Evolutionary conservation across 441 rosid genomes (phyloP), one percentile per base, ranked within the genome.

Genomic region (Theobroma grandiflorum): DNA sequence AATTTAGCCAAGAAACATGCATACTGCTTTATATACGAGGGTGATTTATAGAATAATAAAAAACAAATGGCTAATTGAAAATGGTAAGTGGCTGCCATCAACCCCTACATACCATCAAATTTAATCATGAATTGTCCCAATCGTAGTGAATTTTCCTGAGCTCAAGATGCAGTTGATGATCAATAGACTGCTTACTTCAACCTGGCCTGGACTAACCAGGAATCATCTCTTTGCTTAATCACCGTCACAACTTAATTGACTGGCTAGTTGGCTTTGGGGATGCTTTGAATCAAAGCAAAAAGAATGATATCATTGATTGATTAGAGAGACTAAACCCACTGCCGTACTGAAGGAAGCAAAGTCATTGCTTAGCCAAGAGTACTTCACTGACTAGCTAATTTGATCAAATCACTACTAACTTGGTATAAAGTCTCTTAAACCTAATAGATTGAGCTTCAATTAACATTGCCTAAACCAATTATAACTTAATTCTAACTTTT

Each of bases 251-350:
- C 80, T 49, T 77, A 78, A 76, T 79, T 78, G 33, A 75, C 58
- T 45, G 59, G 12, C 43, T 74, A 68, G 18, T 67, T 43, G 58
- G 22, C 61, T 61, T 75, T 45, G 58, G 20, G 37, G 74, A 73
- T 82, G 83, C 89, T 87, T 87, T 68, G 75, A 79, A 81, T 71
- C 71, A 14, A 87, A 83, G 89, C 81, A 31, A 82, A 52, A 31
- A 65, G 75, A 74, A 61, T 72, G 73, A 50, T 45, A 45, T 31
- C 15, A 49, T 18, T 33, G 49, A 55, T 38, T 55, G 82, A 82
- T 79, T 70, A 81, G n/a, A 20, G 64, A 20, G 78, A 80, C 81
- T 80, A 76, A 82, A 78, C 78, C 79, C 81, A 62, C 80, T 53
- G 8, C 80, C 64, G 3, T 53, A 40, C 80, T 63, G 53, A 79